Evolutionary conservation across 805 yeast genomes (phyloP).

Genomic region (Ogataea chonburiensis): DNA sequence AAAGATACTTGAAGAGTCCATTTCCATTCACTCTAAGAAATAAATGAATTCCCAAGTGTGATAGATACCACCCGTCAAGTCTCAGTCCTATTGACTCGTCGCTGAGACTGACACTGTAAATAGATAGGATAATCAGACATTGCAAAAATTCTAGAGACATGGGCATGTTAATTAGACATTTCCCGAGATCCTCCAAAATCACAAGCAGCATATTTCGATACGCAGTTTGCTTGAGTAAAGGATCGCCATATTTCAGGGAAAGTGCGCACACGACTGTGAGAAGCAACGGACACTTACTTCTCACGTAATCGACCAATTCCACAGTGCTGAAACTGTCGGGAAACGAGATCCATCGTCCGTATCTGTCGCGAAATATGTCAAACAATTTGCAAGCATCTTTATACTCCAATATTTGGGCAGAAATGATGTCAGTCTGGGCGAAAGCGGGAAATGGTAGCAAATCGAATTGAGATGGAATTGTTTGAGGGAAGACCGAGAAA

Average conservation of each 20-base stretch:
- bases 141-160: conserved; percentile 60
- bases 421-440: conserved; percentile 44
- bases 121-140: conserved; percentile 61
- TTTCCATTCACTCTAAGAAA: conserved; percentile 52
- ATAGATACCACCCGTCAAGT: conserved; percentile 69
- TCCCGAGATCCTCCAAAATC: conserved; percentile 49
- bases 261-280: conserved; percentile 65
- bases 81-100: conserved; percentile 41
- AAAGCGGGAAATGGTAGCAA: conserved; percentile 10
- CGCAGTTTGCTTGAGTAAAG: conserved; percentile 37
- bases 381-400: conserved; percentile 50
- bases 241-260: conserved; percentile 52
- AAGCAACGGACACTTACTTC: conserved; percentile 57
- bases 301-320: conserved; percentile 47
- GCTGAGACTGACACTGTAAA: conserved; percentile 62
- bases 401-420: conserved; percentile 47
- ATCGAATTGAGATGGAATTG: conserved; percentile 12
- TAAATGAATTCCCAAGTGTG: conserved; percentile 63
- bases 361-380: conserved; percentile 59
- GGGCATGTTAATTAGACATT: conserved; percentile 42
- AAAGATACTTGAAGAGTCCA: conserved; percentile 36
- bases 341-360: conserved; percentile 76
- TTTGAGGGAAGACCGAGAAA: conserved; percentile 28
- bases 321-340: conserved; percentile 52
- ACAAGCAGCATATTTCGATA: conserved; percentile 46